Conservation (phyloP, 805 yeast species). For the Wickerhamomyces chambardii region DNA sequence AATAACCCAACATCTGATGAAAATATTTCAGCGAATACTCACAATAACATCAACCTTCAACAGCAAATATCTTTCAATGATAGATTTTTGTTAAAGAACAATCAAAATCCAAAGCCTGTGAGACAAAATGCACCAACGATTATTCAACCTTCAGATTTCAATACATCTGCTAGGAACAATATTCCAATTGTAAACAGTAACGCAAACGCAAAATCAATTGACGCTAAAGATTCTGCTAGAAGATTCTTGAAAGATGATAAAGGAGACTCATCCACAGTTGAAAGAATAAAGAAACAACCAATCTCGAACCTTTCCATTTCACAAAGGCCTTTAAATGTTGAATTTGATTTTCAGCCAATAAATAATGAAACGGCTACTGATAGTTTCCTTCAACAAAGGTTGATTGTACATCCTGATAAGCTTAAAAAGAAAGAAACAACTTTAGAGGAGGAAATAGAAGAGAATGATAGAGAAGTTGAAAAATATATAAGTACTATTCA, state of each 20-base stretch:
- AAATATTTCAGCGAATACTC: no score
- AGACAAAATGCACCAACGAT: neutral
- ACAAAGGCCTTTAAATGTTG: conserved; percentile 21
- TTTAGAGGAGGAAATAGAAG: conserved; percentile 6
- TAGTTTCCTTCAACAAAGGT: no score
- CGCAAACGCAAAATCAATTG: neutral
- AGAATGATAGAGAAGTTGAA: conserved; percentile 16
- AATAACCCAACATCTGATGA: no score
- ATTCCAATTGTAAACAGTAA: neutral
- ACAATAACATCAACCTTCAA: no score
- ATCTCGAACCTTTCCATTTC: conserved; percentile 11
- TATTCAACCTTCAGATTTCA: neutral
- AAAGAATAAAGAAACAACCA: no score
- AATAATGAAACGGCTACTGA: no score
- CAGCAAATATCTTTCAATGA: no score
- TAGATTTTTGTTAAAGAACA: no score
- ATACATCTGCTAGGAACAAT: neutral
- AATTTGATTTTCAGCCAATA: conserved; percentile 2
- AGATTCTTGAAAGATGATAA: neutral
- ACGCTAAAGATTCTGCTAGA: neutral
- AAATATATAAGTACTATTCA: conserved; percentile 8
- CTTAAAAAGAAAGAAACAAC: conserved; percentile 7
- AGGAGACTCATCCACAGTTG: neutral
- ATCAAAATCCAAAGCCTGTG: no score
- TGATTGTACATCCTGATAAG: no score